Evolutionary conservation across 768 basidiomycete genomes (phyloP), one percentile per base, ranked within the genome.

Genomic region (Tricholoma furcatifolium): DNA sequence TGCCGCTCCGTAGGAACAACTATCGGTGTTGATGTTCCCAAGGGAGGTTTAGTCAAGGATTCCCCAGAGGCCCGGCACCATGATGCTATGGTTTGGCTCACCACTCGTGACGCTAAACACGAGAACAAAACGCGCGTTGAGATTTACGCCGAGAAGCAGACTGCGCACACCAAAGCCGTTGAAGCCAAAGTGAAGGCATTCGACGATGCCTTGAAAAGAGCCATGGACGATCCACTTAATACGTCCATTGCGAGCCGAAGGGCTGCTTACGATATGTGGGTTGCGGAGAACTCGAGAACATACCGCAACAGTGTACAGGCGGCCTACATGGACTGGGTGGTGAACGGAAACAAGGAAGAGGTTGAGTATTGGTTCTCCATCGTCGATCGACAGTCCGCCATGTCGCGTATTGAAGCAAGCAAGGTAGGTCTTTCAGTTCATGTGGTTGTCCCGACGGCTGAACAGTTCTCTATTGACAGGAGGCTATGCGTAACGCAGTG

Each of bases 341-440:
- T 46, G 35, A 30, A 43, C 17, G 51, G 51, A 3, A 52, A 39
- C 27, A 52, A 46, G 17, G 51, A 52, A 44, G 51, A 52, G 23
- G 51, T 52, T 24, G 51, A 52, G 38, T 46, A 45, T 44, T 52
- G 51, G 51, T 52, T 52, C 43, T 35, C 51, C n/a, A 23, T 52
- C 36, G 43, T 52, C 23, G 51, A 52, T 46, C 51, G 44, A 12
- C 43, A 45, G 32, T 36, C 51, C 3, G 43, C 51, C 12, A 45
- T 52, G 51, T 34, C 43, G 8, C 43, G 43, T 3, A 34, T 46
- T 14, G 51, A 52, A 39, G 35, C 43, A 3, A 52, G 51, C 51
- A 52, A 52, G 36, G 51, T 52, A 46, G 2, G 3, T 14, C 35
- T 27, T 27, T 4, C 27, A 7, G 27, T 27, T 27, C 18, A 15